Conservation (phyloP, 192 early-diverging fungal genomes). For the Pilobolus umbonatus region DNA sequence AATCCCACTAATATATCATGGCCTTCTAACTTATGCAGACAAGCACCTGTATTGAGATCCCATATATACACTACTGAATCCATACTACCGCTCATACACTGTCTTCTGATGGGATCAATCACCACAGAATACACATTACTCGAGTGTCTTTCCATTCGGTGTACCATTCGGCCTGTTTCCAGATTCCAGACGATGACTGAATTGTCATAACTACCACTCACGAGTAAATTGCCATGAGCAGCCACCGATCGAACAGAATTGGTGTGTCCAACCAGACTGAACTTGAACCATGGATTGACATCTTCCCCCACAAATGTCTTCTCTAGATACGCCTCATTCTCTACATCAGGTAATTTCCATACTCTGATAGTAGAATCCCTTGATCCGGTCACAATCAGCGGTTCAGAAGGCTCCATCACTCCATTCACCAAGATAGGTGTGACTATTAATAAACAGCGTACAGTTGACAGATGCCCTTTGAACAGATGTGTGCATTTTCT, state of each 20-base stretch:
- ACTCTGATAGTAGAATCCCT: conserved; percentile 92
- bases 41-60: conserved; percentile 78
- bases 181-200: conserved; percentile 92
- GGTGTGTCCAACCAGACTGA: conserved; percentile 76
- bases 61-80: conserved; percentile 91
- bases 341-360: conserved; percentile 73
- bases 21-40: conserved; percentile 77
- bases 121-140: conserved; percentile 95
- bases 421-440: conserved; percentile 61
- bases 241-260: conserved; percentile 91
- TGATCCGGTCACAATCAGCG: conserved; percentile 91
- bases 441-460: conserved; percentile 89
- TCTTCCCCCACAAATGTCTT: conserved; percentile 24
- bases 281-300: conserved; percentile 76
- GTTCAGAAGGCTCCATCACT: conserved; percentile 59
- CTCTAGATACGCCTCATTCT: neutral
- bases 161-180: conserved; percentile 59
- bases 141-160: conserved; percentile 79
- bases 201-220: conserved; percentile 90
- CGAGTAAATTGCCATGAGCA: conserved; percentile 78
- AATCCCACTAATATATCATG: conserved; percentile 93
- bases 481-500: conserved; percentile 92
- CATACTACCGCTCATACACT: conserved; percentile 92
- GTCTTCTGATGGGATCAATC: conserved; percentile 73
- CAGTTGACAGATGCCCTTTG: conserved; percentile 90